phyloP scores from a whole-genome alignment of 139 green algal genomes.

The Astrephomene gubernaculifera region DNA sequence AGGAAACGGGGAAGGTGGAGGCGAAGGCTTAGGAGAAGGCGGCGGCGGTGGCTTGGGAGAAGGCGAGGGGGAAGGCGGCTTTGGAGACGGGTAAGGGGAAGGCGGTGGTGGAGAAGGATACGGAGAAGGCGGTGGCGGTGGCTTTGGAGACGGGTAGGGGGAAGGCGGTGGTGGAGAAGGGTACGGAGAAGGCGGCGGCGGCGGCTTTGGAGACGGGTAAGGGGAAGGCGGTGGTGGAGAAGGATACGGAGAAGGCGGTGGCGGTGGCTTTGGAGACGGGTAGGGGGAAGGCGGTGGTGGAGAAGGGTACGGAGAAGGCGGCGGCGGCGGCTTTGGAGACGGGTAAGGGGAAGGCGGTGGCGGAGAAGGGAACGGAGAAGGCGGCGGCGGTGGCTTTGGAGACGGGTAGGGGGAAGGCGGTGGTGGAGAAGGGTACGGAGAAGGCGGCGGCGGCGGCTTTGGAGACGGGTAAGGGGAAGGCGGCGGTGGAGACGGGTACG shows the following conservation, averaged over 20 bases:
- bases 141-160: conserved; percentile 1
- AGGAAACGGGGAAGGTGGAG: background rate
- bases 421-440: background rate
- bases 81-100: no score
- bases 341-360: background rate
- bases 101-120: background rate
- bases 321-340: background rate
- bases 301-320: no score
- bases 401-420: background rate
- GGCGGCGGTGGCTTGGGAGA: background rate
- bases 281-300: background rate
- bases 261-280: background rate
- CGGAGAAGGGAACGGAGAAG: background rate
- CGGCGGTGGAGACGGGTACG: no score
- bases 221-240: background rate
- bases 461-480: background rate
- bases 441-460: background rate
- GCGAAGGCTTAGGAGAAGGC: background rate
- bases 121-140: background rate
- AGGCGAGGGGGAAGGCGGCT: background rate
- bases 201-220: background rate
- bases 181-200: background rate
- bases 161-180: background rate
- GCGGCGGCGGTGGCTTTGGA: background rate
- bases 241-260: background rate